Percentiles rank a stretch among this genome's conserved stretches.
Evolutionary conservation across 805 yeast genomes (phyloP).

Genomic region (Osmozyma mogii): DNA sequence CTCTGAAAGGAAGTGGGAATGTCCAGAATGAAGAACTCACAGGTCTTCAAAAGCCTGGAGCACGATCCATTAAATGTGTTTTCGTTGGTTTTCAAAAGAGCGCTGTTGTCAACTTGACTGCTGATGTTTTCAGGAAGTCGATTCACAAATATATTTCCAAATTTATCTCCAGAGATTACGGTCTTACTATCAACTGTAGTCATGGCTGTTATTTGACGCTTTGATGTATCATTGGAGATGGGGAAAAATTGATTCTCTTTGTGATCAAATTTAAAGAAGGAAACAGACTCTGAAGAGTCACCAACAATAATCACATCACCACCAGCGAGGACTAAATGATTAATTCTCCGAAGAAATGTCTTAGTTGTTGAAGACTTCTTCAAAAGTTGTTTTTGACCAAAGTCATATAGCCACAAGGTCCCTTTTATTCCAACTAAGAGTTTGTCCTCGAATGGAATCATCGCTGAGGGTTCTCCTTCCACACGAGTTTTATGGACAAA

Average conservation of each 20-base stretch:
- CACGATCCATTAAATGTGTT: slow-evolving; percentile 43
- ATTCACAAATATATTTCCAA: slow-evolving; percentile 69
- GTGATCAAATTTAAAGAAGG: slow-evolving; percentile 46
- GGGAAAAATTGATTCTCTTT: slow-evolving; percentile 45
- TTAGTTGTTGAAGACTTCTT: slow-evolving; percentile 50
- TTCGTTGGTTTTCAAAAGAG: slow-evolving; percentile 21
- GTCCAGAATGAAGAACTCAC: slow-evolving; percentile 65
- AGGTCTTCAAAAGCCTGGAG: slow-evolving; percentile 39
- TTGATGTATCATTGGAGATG: slow-evolving; percentile 61
- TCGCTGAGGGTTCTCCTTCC: slow-evolving; percentile 38
- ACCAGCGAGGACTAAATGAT: slow-evolving; percentile 46
- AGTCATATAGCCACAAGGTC: slow-evolving; percentile 51
- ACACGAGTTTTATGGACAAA: slow-evolving; percentile 56
- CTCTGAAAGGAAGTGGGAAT: slow-evolving; percentile 54
- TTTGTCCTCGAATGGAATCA: slow-evolving; percentile 47
- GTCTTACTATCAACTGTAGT: slow-evolving; percentile 66
- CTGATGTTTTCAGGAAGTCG: slow-evolving; percentile 50
- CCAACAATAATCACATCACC: slow-evolving; percentile 54
- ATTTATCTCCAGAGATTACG: slow-evolving; percentile 76
- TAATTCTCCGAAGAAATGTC: slow-evolving; percentile 40
- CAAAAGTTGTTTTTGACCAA: slow-evolving; percentile 76
- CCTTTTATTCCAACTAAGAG: slow-evolving; percentile 52
- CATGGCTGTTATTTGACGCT: slow-evolving; percentile 59
- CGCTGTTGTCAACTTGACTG: slow-evolving; percentile 42
- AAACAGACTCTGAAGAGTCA: slow-evolving; percentile 63